Base-by-base conservation (phyloP, 306 rosid species). In the Quercus ilex region DNA sequence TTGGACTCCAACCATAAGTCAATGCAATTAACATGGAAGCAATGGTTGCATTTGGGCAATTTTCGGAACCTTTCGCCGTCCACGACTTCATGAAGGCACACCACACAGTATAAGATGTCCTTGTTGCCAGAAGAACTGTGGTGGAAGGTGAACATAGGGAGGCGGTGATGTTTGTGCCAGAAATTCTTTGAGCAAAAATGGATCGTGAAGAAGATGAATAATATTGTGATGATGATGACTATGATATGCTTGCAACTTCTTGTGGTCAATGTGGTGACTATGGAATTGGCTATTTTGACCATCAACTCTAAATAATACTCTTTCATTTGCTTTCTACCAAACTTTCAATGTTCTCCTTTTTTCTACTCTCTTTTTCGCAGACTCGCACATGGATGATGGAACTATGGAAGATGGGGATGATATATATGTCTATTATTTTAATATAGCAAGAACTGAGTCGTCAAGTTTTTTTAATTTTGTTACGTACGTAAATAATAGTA, bases 11-110 rank as follows among this genome's bases (percentile, higher is more conserved):
- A 49, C 84, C 84, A 74, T 11, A 33, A 3, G 20, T 80, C 79
- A 58, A 80, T 80, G 35, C 84, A 74, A 20, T 75, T 46, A 31
- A 74, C 72, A 28, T 80, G 80, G 55, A 80, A 80, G 53, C 76
- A 68, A 2, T 75, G 84, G 65, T 49, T 75, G 71, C 80, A 80
- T 75, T 56, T 49, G 20, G 79, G 84, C 62, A 69, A 31, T 18
- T 15, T 68, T 46, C 76, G 30, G 43, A 46, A 8, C n/a, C 63
- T 68, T 69, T 80, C 79, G 55, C 84, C 80, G 14, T 57, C 52
- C 11, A 46, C 14, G 15, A 57, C 63, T 6, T 75, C 76, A 21
- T 74, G 25, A 15, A 80, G 75, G 59, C 80, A 80, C 38, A 80
- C 79, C 43, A 62, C 84, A 74, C 76, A 75, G 25, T 31, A 80